Evolutionary conservation across 768 basidiomycete genomes (phyloP).

Genomic region (Naganishia randhawae): DNA sequence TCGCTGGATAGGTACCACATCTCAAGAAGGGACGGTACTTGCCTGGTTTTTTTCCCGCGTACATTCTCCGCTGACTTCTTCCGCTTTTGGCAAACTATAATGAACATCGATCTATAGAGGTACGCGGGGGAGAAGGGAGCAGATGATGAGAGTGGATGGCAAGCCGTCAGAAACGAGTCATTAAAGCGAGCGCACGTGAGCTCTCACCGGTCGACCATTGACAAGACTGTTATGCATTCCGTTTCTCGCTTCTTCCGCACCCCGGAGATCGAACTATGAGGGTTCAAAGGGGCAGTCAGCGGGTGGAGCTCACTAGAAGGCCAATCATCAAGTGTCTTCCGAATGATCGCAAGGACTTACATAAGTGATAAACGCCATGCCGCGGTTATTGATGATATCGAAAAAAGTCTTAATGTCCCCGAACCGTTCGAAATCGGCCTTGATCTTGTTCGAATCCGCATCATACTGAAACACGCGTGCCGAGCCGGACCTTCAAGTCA

Average conservation of each 20-base stretch:
- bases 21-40: slow-evolving; percentile 32
- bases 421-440: slow-evolving; percentile 79
- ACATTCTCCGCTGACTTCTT: slow-evolving; percentile 60
- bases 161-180: too few relatives aligned
- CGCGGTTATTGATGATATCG: slow-evolving; percentile 85
- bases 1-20: neutral
- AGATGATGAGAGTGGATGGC: too few relatives aligned
- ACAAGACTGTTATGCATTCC: slow-evolving; percentile 84
- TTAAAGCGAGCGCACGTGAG: too few relatives aligned
- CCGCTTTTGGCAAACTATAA: slow-evolving; percentile 88
- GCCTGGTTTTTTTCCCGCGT: slow-evolving; percentile 83
- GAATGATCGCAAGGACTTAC: slow-evolving; percentile 61
- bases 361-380: slow-evolving; percentile 99
- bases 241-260: slow-evolving; percentile 87
- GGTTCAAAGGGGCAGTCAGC: neutral
- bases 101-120: slow-evolving; percentile 94
- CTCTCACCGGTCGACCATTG: slow-evolving; percentile 80
- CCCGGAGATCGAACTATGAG: slow-evolving; percentile 83
- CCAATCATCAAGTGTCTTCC: neutral
- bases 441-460: slow-evolving; percentile 61
- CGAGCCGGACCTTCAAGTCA: neutral
- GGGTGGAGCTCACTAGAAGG: too few relatives aligned
- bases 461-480: slow-evolving; percentile 47
- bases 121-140: too few relatives aligned
- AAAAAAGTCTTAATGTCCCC: slow-evolving; percentile 97